Percentiles rank a stretch among this genome's conserved stretches.
phyloP scores from a whole-genome alignment of 2,329 filamentous ascomycete species.

The Cladosporium sphaerospermum region DNA sequence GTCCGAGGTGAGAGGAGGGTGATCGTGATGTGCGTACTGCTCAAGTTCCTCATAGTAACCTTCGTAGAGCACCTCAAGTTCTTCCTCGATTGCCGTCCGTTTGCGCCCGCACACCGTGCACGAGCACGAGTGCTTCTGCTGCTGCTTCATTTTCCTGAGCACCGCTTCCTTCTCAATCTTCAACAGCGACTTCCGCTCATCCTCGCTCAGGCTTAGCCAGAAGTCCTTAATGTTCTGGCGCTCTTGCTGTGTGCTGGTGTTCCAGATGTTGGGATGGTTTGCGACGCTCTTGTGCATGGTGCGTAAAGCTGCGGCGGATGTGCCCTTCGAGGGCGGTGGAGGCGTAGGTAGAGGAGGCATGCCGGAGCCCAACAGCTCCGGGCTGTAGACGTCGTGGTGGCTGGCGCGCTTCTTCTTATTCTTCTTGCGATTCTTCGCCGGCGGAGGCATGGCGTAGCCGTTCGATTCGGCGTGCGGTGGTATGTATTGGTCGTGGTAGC shows the following conservation, averaged over 20 bases:
- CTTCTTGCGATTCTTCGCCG: conserved; percentile 36
- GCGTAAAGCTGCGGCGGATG: conserved; percentile 13
- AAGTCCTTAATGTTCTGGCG: conserved; percentile 97
- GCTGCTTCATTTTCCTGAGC: conserved; percentile 98
- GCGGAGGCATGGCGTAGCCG: conserved; percentile 23
- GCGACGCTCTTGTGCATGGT: conserved; percentile 15
- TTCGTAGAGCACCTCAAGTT: conserved; percentile 94
- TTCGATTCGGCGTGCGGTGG: conserved; percentile 35
- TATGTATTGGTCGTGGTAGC: conserved; percentile 26
- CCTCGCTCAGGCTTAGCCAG: conserved; percentile 90
- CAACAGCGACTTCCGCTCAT: conserved; percentile 88
- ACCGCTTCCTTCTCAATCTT: conserved; percentile 99
- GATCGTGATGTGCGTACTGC: conserved; percentile 85
- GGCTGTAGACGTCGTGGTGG: conserved; percentile 19
- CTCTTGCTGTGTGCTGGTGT: conserved; percentile 88
- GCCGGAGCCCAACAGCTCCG: conserved; percentile 17
- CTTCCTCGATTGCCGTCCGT: conserved; percentile 93
- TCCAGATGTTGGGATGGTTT: conserved; percentile 84
- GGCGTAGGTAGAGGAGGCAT: conserved; percentile 21
- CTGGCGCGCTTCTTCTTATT: conserved; percentile 54
- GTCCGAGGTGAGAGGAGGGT: conserved; percentile 51
- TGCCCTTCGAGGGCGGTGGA: conserved; percentile 14
- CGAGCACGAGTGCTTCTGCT: conserved; percentile 98
- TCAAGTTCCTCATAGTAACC: conserved; percentile 98
- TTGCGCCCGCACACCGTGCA: conserved; percentile 96